phyloP scores from a whole-genome alignment of 2,329 filamentous ascomycete species.

The Dactylellina haptotyla region DNA sequence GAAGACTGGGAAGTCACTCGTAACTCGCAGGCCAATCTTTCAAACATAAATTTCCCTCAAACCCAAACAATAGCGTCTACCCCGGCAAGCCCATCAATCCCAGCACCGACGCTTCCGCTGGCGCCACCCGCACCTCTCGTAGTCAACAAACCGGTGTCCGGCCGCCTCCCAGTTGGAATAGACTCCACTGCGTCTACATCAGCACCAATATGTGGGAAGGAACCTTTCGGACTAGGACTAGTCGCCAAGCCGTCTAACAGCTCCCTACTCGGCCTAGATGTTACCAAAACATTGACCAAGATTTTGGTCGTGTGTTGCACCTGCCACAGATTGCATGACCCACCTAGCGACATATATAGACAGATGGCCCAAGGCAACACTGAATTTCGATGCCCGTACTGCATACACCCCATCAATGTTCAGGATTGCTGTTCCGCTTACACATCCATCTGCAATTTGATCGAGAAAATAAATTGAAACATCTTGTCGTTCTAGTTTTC shows the following conservation, averaged over 20 bases:
- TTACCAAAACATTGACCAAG: conserved; percentile 40
- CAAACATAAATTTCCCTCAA: conserved; percentile 14
- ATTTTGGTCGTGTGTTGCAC: conserved; percentile 42
- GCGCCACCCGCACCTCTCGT: neutral
- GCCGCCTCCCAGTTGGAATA: conserved; percentile 27
- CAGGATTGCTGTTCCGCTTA: conserved; percentile 51
- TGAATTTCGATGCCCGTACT: conserved; percentile 45
- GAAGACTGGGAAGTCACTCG: conserved; percentile 47
- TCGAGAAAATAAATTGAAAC: conserved; percentile 46
- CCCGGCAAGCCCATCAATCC: conserved; percentile 14
- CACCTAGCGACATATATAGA: conserved; percentile 49
- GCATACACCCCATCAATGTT: conserved; percentile 42
- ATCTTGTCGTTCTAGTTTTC: neutral
- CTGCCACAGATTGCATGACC: conserved; percentile 50
- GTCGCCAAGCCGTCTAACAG: conserved; percentile 39
- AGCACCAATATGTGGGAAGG: conserved; percentile 10
- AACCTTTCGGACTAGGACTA: conserved; percentile 9
- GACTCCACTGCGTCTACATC: conserved; percentile 8
- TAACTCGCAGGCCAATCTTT: conserved; percentile 34
- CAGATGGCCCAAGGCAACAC: conserved; percentile 38
- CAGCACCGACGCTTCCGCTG: neutral
- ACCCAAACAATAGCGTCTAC: conserved; percentile 1
- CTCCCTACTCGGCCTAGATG: conserved; percentile 44
- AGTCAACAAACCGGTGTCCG: conserved; percentile 23
- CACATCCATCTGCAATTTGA: conserved; percentile 52